Percentiles rank a stretch among this genome's conserved stretches.
Conservation (phyloP, 1,139 yeast genomes). For the Torulaspora pretoriensis region DNA sequence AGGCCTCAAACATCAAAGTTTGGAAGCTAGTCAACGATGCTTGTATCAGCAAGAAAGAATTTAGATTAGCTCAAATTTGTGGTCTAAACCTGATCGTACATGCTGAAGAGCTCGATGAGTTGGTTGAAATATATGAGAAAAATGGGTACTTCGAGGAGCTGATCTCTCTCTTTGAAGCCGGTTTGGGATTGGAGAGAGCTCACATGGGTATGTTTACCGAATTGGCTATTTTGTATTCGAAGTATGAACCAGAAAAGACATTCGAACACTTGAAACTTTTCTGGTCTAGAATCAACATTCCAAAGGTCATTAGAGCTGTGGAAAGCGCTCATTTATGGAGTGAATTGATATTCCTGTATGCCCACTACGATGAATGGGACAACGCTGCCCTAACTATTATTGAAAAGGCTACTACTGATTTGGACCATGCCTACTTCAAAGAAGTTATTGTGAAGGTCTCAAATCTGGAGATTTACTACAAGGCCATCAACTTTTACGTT, state of each 20-base stretch:
- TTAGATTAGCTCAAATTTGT: constrained; percentile 96
- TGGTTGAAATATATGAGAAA: constrained; percentile 81
- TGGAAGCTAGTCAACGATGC: constrained; percentile 99
- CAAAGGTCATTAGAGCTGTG: constrained; percentile 92
- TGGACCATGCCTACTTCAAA: constrained; percentile 91
- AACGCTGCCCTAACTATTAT: constrained; percentile 98
- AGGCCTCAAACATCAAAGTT: constrained; percentile 87
- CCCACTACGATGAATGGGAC: constrained; percentile 99
- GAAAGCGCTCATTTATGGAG: constrained; percentile 95
- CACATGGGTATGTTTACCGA: constrained; percentile 99
- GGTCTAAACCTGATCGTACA: constrained; percentile 95
- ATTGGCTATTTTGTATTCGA: constrained; percentile 83
- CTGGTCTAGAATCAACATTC: constrained; percentile 98
- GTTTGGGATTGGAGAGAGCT: constrained; percentile 94
- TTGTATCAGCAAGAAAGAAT: constrained; percentile 91
- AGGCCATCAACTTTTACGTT: constrained; percentile 91
- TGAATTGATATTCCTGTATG: constrained; percentile 89
- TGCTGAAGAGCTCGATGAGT: constrained; percentile 92
- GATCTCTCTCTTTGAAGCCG: constrained; percentile 89
- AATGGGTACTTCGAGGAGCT: constrained; percentile 91
- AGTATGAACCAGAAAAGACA: constrained; percentile 84
- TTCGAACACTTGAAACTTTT: constrained; percentile 95
- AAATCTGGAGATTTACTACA: constrained; percentile 93
- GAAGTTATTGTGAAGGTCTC: constrained; percentile 93
- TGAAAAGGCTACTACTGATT: constrained; percentile 88